Percentiles rank a stretch among this genome's conserved stretches.
Conservation (phyloP, 2,329 filamentous ascomycete species). For the Spiromastix sp. region DNA sequence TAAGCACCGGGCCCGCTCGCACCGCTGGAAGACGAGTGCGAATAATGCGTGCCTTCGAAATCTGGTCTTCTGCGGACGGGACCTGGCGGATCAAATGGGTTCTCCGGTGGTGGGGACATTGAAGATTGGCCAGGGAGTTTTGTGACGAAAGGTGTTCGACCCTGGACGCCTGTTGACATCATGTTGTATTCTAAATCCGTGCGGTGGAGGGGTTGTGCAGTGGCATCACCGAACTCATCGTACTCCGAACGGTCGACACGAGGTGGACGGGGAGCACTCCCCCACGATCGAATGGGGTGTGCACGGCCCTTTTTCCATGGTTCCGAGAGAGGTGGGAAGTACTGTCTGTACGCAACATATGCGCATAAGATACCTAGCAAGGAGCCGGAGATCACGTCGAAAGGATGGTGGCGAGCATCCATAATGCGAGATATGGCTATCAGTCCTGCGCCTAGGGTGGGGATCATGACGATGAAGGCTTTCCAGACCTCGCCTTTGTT, state of each 20-base stretch:
- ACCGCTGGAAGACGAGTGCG: slow-evolving; percentile 25
- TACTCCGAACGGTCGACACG: slow-evolving; percentile 5
- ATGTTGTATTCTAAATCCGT: slow-evolving; percentile 19
- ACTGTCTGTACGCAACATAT: slow-evolving; percentile 46
- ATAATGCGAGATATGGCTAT: slow-evolving; percentile 50
- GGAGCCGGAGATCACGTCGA: slow-evolving; percentile 49
- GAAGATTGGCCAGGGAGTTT: not conserved
- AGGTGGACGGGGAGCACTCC: slow-evolving; percentile 15
- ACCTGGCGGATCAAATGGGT: slow-evolving; percentile 13
- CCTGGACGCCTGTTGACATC: not conserved
- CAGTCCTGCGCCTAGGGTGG: slow-evolving; percentile 43
- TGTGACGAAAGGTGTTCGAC: too few species aligned
- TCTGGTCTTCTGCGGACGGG: slow-evolving; percentile 19
- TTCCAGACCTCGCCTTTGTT: slow-evolving; percentile 53
- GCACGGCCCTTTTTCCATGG: slow-evolving; percentile 49
- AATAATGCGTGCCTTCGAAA: slow-evolving; percentile 20
- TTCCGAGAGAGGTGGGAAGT: slow-evolving; percentile 47
- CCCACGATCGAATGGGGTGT: slow-evolving; percentile 49
- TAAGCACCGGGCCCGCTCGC: slow-evolving; percentile 18
- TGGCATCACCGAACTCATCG: slow-evolving; percentile 8
- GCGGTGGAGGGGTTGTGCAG: slow-evolving; percentile 20
- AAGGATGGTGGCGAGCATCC: slow-evolving; percentile 52
- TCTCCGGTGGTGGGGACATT: not conserved
- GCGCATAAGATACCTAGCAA: slow-evolving; percentile 43
- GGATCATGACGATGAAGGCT: slow-evolving; percentile 43